Evolutionary conservation across 2,329 filamentous ascomycete genomes (phyloP).

Genomic region (Aspergillus cejpii): DNA sequence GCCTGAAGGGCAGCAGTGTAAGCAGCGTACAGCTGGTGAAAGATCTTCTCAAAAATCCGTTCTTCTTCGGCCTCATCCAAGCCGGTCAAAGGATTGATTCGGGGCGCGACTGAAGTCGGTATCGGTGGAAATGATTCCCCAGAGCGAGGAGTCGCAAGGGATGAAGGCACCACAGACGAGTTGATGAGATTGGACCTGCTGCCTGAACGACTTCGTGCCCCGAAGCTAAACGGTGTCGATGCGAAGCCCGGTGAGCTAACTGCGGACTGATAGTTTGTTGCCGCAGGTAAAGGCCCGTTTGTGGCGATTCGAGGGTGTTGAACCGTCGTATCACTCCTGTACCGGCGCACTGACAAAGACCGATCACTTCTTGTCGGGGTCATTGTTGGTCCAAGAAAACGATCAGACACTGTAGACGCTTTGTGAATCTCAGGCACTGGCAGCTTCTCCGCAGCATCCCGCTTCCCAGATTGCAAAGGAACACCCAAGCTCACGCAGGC

Average conservation of each 20-base stretch:
- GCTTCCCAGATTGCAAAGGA: constrained; percentile 30
- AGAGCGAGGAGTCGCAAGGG: constrained; percentile 65
- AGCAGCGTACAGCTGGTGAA: constrained; percentile 65
- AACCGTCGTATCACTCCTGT: constrained; percentile 48
- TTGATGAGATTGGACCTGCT: constrained; percentile 51
- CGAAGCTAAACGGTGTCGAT: constrained; percentile 30
- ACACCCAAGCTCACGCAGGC: constrained; percentile 49
- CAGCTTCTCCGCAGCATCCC: constrained; percentile 22
- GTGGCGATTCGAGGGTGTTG: constrained; percentile 37
- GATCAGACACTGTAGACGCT: constrained; percentile 23
- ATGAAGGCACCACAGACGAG: constrained; percentile 39
- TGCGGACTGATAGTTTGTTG: constrained; percentile 22
- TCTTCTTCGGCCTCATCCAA: constrained; percentile 68
- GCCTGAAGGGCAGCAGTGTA: constrained; percentile 66
- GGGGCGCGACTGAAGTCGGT: constrained; percentile 42
- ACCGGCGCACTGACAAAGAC: constrained; percentile 39
- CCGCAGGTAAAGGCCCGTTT: constrained; percentile 28
- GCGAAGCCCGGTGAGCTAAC: constrained; percentile 28
- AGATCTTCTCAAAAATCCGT: constrained; percentile 73
- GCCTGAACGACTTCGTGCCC: constrained; percentile 40
- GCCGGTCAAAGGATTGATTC: constrained; percentile 52
- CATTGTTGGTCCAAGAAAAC: constrained; percentile 26
- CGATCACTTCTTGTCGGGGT: constrained; percentile 46
- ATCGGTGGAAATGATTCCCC: constrained; percentile 65
- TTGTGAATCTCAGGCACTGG: constrained; percentile 28